Conservation (phyloP, 2,329 filamentous ascomycete species). For the Botrytis byssoidea region DNA sequence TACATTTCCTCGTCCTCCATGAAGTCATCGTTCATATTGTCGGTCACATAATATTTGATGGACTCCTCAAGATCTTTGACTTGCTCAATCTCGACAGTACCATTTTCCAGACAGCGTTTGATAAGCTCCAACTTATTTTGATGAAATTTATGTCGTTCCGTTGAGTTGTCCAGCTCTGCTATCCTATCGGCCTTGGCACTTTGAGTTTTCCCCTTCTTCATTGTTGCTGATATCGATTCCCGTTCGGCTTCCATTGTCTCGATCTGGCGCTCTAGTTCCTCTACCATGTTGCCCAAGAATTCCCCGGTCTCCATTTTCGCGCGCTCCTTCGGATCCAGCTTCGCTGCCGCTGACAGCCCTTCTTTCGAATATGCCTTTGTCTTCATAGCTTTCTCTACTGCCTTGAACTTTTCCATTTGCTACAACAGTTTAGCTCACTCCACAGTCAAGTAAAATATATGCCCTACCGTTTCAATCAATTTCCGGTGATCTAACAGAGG, state of each 20-base stretch:
- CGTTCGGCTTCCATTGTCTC: conserved; percentile 88
- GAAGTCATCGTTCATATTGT: conserved; percentile 84
- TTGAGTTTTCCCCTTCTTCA: conserved; percentile 95
- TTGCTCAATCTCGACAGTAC: conserved; percentile 80
- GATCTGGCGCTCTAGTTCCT: conserved; percentile 91
- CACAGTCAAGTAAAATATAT: conserved; percentile 18
- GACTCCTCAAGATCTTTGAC: conserved; percentile 86
- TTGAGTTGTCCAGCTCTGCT: conserved; percentile 77
- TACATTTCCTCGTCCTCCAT: conserved; percentile 94
- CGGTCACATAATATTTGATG: conserved; percentile 93
- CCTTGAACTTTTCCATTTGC: conserved; percentile 99
- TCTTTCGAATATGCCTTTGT: conserved; percentile 99
- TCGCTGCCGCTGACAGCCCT: conserved; percentile 84
- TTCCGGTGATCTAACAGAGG: conserved; percentile 90
- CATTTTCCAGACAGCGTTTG: conserved; percentile 87
- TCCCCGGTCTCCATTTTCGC: conserved; percentile 87
- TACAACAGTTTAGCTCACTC: conserved; percentile 45
- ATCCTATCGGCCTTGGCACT: conserved; percentile 80
- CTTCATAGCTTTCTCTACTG: conserved; percentile 99
- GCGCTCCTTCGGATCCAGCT: conserved; percentile 96
- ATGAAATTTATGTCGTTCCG: conserved; percentile 96
- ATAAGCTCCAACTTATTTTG: conserved; percentile 89
- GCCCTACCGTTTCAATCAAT: conserved; percentile 88
- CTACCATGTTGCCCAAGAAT: conserved; percentile 82
- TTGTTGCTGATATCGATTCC: conserved; percentile 78